Conservation (phyloP, 1,284 basidiomycete species). For the Coniophora puteana region DNA sequence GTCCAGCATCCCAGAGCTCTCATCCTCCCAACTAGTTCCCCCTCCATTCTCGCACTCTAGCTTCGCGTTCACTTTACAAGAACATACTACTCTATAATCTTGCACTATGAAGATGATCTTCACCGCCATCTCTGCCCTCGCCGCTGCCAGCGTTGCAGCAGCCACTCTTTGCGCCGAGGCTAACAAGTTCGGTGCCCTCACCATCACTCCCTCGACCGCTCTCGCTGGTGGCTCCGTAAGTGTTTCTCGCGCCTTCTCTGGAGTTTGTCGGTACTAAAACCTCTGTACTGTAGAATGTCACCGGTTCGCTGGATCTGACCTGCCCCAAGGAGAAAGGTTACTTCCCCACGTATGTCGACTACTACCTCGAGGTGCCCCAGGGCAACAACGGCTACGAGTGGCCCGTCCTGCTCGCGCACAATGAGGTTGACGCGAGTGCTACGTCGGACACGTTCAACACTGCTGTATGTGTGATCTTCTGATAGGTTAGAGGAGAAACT, state of each 20-base stretch:
- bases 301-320: conserved; percentile 22
- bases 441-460: conserved; percentile 17
- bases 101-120: no score
- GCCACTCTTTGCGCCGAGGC: conserved; percentile 27
- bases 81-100: no score
- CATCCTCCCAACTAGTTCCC: no score
- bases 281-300: conserved; percentile 18
- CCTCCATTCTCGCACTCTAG: no score
- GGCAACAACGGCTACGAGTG: conserved; percentile 29
- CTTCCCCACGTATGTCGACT: conserved; percentile 24
- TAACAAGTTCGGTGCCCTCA: conserved; percentile 16
- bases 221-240: conserved; percentile 23
- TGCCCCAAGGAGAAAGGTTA: conserved; percentile 20
- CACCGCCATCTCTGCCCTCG: no score
- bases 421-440: conserved; percentile 8
- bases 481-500: conserved; percentile 4
- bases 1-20: no score
- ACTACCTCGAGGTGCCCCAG: conserved; percentile 28
- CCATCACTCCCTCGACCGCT: conserved; percentile 18
- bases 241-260: neutral
- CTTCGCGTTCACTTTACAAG: no score
- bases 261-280: neutral
- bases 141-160: no score
- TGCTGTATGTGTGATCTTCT: conserved; percentile 10
- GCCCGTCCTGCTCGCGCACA: conserved; percentile 24